phyloP scores from a whole-genome alignment of 768 basidiomycete genomes.

The Trametes gibbosa region DNA sequence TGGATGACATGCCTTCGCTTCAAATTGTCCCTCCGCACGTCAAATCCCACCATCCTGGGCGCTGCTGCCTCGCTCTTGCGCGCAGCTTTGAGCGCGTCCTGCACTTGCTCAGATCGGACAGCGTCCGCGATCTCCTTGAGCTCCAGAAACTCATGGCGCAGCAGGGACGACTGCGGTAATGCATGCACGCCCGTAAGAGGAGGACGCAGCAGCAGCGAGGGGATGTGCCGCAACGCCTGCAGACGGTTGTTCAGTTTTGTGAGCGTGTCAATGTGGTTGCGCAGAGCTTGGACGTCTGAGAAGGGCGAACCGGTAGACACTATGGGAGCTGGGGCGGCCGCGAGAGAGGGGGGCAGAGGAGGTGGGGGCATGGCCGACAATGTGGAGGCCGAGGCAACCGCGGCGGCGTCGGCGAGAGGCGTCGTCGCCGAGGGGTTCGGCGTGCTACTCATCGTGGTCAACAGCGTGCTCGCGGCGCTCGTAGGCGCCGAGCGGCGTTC shows the following conservation, averaged over 20 bases:
- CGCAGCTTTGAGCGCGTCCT: constrained; percentile 56
- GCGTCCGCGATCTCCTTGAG: constrained; percentile 41
- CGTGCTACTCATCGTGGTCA: constrained; percentile 15
- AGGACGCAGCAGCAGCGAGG: constrained; percentile 42
- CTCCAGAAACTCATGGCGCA: constrained; percentile 40
- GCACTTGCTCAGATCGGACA: constrained; percentile 49
- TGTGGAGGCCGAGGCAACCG: not conserved
- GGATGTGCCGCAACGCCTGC: constrained; percentile 44
- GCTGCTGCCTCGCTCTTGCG: constrained; percentile 54
- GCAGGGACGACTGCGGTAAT: constrained; percentile 17
- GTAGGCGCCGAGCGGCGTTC: not conserved
- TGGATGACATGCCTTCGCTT: constrained; percentile 51
- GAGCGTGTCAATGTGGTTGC: constrained; percentile 43
- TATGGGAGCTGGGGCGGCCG: not conserved
- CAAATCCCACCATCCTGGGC: constrained; percentile 44
- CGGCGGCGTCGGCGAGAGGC: not conserved
- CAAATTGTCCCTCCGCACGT: constrained; percentile 46
- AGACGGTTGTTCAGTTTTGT: constrained; percentile 45
- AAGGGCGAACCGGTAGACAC: not conserved
- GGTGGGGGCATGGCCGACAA: constrained; percentile 15
- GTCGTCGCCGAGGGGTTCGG: not conserved
- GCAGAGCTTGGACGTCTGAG: constrained; percentile 12
- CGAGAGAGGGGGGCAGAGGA: not conserved
- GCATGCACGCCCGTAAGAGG: constrained; percentile 31
- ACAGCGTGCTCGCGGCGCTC: constrained; percentile 5